Percentiles rank a stretch among this genome's conserved stretches.
These are phyloP conservation scores for Xanthoconium stramineum DNA, from an alignment of 768 basidiomycete species.

Conservation along the genomic window DNA sequence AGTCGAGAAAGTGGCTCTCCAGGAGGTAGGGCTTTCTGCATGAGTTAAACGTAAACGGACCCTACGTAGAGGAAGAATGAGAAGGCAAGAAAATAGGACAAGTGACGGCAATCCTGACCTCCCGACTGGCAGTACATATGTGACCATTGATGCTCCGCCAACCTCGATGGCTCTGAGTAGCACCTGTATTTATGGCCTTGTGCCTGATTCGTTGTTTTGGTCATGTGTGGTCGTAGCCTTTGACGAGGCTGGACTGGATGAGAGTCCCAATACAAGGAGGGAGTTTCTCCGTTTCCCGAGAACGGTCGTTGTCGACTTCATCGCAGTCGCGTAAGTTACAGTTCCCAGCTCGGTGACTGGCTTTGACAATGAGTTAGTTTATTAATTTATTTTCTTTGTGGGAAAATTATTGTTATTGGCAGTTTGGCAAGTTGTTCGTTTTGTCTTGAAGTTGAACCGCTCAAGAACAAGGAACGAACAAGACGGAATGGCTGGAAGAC, in stretches of 20 bases:
- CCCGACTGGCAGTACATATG: conserved; percentile 95
- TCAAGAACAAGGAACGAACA: no score
- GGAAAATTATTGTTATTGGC: no score
- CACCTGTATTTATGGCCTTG: no score
- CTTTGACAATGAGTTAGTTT: no score
- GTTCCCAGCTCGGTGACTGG: no score
- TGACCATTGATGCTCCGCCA: conserved; percentile 82
- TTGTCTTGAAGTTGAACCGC: no score
- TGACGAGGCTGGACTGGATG: conserved; percentile 29
- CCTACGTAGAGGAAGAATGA: conserved; percentile 40
- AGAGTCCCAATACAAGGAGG: conserved; percentile 33
- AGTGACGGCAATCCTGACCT: conserved; percentile 44
- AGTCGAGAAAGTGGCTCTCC: conserved; percentile 76
- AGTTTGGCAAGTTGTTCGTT: no score
- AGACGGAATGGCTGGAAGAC: conserved; percentile 2
- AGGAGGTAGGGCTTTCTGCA: conserved; percentile 85
- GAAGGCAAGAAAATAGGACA: not conserved
- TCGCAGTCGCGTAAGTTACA: no score
- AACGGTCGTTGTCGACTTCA: conserved; percentile 20
- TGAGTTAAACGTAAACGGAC: conserved; percentile 74
- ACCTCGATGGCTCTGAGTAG: conserved; percentile 81
- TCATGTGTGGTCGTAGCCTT: conserved; percentile 16
- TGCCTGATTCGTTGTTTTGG: conserved; percentile 25
- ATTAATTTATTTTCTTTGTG: not conserved
- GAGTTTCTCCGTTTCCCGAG: conserved; percentile 49